Evolutionary conservation across 176 grass and related monocot species (phyloP), one percentile per base, ranked within the genome.

Genomic region (Oryza coarctata): DNA sequence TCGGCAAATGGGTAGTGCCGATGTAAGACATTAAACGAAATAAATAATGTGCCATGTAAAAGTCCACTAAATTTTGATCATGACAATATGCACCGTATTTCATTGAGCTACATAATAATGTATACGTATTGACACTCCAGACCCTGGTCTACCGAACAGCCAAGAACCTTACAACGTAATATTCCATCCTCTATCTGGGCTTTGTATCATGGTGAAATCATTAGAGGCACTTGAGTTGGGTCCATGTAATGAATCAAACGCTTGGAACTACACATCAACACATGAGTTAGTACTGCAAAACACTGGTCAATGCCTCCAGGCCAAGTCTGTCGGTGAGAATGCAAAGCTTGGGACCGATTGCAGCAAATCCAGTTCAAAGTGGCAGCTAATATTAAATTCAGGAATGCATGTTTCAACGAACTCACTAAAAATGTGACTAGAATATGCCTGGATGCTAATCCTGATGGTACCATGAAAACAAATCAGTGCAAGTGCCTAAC

Each of bases 181-280:
- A 71, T 98, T 95, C 68, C 96, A 98, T 79, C 90, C 91, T n/a
- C 82, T 70, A 78, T 90, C 79, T 12, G 96, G 96, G 47, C 90
- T 93, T 41, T 98, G 96, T 72, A 77, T 93, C 69, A 44, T 91
- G 77, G 73, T 86, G 50, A 84, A 88, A 12, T 80, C 80, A 73
- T 86, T 29, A 0, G 82, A 88, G 12, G 71, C 65, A 31, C 90
- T 98, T 66, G 65, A 91, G 28, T 81, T 98, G 73, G 95, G 90
- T 68, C 64, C 80, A 23, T 95, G 95, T 47, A 63, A 82, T 29
- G 82, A 88, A 70, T 89, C 92, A 22, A 82, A 76, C 6, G 90
- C 88, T 61, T 98, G 90, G 96, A 91, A 83, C 75, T 98, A 95
- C 68, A 93, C 96, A 31, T 86, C 81, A 73, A 60, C 77, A 25